Conservation (phyloP, 192 early-diverging fungal species). For the Bifiguratus adelaidae region DNA sequence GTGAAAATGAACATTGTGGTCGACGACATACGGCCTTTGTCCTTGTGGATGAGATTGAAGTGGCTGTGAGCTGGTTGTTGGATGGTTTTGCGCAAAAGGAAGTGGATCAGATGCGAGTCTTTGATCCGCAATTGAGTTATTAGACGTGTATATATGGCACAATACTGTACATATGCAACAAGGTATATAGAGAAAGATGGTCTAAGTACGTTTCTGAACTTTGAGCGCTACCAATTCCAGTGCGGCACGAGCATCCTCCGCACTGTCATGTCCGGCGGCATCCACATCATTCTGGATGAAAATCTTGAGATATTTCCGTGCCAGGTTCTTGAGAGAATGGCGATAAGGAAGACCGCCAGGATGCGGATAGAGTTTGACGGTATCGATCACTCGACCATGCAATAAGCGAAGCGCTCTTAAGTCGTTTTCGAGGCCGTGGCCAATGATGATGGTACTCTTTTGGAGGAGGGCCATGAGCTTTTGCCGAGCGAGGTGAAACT, state of each 20-base stretch:
- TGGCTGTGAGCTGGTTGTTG: too few relatives aligned
- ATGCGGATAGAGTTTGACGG: slow-evolving; percentile 36
- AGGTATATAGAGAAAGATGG: not conserved
- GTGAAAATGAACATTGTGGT: too few relatives aligned
- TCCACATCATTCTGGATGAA: slow-evolving; percentile 40
- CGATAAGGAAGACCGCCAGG: slow-evolving; percentile 29
- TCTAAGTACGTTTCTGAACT: slow-evolving; percentile 14
- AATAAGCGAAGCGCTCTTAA: not conserved
- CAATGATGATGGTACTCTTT: slow-evolving; percentile 44
- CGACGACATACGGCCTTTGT: too few relatives aligned
- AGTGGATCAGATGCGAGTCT: too few relatives aligned
- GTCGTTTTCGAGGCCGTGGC: slow-evolving; percentile 38
- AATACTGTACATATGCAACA: not conserved
- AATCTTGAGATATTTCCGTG: slow-evolving; percentile 32
- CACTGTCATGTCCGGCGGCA: slow-evolving; percentile 45
- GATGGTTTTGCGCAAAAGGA: too few relatives aligned
- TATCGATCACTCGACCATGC: not conserved
- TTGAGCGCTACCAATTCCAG: slow-evolving; percentile 37
- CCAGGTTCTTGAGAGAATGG: slow-evolving; percentile 33
- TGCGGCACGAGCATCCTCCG: slow-evolving; percentile 46
- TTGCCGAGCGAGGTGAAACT: slow-evolving; percentile 28
- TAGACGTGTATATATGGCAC: too few relatives aligned
- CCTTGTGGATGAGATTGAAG: too few relatives aligned
- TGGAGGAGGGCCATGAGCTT: slow-evolving; percentile 27
- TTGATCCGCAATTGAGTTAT: too few relatives aligned